Percentiles rank a stretch among this genome's conserved stretches.
phyloP scores from a whole-genome alignment of 176 grass and related monocot genomes.

The Tuctoria greenei region DNA sequence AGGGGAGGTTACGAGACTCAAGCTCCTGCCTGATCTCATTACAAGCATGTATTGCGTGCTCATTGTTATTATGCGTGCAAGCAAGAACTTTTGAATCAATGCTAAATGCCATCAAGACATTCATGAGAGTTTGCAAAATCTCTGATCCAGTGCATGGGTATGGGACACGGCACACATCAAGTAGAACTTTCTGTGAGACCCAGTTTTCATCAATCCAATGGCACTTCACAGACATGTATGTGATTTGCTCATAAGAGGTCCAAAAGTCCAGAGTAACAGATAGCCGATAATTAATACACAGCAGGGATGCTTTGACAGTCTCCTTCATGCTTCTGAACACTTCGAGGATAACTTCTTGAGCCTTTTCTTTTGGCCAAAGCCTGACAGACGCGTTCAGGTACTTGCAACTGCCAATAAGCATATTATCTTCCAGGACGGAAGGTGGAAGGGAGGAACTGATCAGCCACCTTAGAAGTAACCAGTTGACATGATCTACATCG shows the following conservation, averaged over 20 bases:
- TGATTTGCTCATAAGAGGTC: constrained; percentile 77
- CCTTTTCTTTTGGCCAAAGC: constrained; percentile 78
- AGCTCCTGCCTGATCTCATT: constrained; percentile 58
- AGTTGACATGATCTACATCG: constrained; percentile 80
- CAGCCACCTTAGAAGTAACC: constrained; percentile 87
- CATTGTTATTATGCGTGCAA: constrained; percentile 81
- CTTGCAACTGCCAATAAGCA: constrained; percentile 68
- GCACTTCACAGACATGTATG: constrained; percentile 87
- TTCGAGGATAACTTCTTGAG: constrained; percentile 58
- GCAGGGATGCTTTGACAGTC: constrained; percentile 67
- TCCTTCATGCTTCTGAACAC: constrained; percentile 84
- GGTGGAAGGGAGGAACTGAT: constrained; percentile 60
- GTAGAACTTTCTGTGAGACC: constrained; percentile 66
- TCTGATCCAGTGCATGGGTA: constrained; percentile 60
- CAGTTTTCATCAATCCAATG: constrained; percentile 93
- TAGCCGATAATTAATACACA: constrained; percentile 58
- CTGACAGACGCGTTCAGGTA: constrained; percentile 60
- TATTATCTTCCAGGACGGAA: constrained; percentile 53
- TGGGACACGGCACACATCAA: constrained; percentile 74
- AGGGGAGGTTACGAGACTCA: constrained; percentile 56
- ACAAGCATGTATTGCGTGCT: constrained; percentile 63
- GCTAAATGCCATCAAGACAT: constrained; percentile 58
- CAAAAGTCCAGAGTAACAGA: constrained; percentile 84
- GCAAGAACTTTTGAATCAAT: constrained; percentile 68
- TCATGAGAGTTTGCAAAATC: constrained; percentile 58